Base-by-base conservation (phyloP, 179 eudicot genomes). In the Nepenthes alata region DNA sequence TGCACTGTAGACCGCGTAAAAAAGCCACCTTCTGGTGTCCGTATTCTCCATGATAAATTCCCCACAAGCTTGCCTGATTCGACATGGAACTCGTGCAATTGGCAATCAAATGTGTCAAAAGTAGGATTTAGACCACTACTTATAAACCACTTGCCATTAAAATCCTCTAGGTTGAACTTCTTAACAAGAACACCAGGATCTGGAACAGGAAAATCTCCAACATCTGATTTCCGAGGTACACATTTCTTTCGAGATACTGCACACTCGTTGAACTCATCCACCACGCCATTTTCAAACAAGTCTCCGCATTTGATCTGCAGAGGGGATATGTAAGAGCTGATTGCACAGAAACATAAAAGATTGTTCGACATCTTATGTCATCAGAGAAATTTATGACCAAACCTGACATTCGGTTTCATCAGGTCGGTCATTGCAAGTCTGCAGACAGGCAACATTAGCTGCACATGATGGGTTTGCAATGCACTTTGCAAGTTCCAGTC, bases 341-440 rank as follows among this genome's bases (percentile, higher is more conserved):
- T 35, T 10, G 53, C 49, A 8, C 49, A 0, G 12, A 36, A 64
- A 41, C 35, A 35, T 8, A 8, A 16, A 53, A 54, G 34, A 1
- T n/a, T 10, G 64, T 1, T 7, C 39, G 16, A 25, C 55, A 61
- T 15, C n/a, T 10, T 11, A 5, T 62, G 5, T 7, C 0, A 48
- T 39, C 7, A 9, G 37, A 52, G 58, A 51, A 55, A 53, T 12
- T 3, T 48, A 64, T 48, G 56, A 78, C 61, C 65, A 66, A 53
- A 89, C 97, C 85, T 89, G 98, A 80, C 98, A 93, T 66, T 93
- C 98, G 1, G 97, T 93, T 74, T 93, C 97, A 63, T 93, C 98
- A 36, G 98, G 95, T 64, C 97, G 79, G 61, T 86, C 75, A 74
- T 89, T 93, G 84, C 97, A 93, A 39, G 98, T 89, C 75, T 93